These are phyloP conservation scores for Diospyros lotus DNA, from an alignment of 148 eudicot species.

Conservation along the genomic window DNA sequence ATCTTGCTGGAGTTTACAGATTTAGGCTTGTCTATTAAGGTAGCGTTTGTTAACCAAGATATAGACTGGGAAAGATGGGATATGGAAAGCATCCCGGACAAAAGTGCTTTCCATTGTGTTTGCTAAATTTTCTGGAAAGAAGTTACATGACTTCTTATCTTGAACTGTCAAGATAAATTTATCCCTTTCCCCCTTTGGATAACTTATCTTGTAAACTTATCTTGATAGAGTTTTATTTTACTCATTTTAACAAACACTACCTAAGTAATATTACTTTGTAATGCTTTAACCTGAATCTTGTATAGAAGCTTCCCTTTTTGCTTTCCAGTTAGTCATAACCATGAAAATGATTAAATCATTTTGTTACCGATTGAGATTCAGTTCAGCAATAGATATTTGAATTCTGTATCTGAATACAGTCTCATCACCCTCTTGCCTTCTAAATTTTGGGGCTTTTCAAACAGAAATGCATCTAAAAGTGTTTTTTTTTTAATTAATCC, in stretches of 20 bases:
- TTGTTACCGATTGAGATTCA: not conserved
- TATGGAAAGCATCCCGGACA: too few relatives aligned
- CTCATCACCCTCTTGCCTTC: not conserved
- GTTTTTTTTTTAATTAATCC: slow-evolving; percentile 15
- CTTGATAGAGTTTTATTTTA: too few relatives aligned
- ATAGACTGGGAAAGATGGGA: too few relatives aligned
- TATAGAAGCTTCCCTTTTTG: not conserved
- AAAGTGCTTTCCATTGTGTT: too few relatives aligned
- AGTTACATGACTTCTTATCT: too few relatives aligned
- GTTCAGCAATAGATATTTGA: not conserved
- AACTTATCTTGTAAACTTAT: too few relatives aligned
- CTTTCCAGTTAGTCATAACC: not conserved
- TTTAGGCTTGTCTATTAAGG: not conserved
- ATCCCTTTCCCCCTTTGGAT: too few relatives aligned
- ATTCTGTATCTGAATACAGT: slow-evolving; percentile 6
- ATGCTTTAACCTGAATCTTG: not conserved
- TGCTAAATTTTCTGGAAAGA: too few relatives aligned
- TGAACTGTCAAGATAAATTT: too few relatives aligned
- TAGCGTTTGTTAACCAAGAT: too few relatives aligned
- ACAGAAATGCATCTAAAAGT: slow-evolving; percentile 10
- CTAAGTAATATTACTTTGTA: too few relatives aligned
- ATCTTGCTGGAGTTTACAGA: not conserved
- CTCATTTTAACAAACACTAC: too few relatives aligned
- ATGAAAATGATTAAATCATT: not conserved
- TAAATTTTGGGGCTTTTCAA: not conserved